Base-by-base conservation (phyloP, 2,329 filamentous ascomycete species). In the Phyllosticta citribraziliensis region DNA sequence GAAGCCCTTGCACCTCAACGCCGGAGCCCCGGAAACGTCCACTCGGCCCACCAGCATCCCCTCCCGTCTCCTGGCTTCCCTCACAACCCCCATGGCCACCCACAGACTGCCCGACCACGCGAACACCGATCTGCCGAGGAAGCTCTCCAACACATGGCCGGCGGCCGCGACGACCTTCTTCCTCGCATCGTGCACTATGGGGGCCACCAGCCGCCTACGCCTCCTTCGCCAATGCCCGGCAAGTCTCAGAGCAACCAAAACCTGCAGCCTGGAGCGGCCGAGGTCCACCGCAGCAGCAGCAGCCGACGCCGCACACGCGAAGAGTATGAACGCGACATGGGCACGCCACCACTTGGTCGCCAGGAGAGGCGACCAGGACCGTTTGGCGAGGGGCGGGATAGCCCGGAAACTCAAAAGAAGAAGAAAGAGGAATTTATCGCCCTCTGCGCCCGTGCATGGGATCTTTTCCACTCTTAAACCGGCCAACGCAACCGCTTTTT, bases 61-160 rank as follows among this genome's bases (percentile, higher is more conserved):
- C 78, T 94, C 61, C 84, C 89, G 0, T 96, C 91, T 1, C 92
- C 91, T 1, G 83, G 87, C 63, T 89, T 91, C 66, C 85, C 86
- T 27, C 83, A 80, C 60, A 74, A 74, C 47, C 71, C 78, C 62
- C 68, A 79, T 65, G 64, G 73, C 20, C 75, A 76, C 55, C 75
- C 54, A 3, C 55, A 57, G 30, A 78, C 8, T 83, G 70, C 73
- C 20, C 85, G 93, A 63, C 80, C 86, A 11, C 84, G 93, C 62
- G 94, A 97, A 71, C 97, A 96, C 75, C 89, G 91, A 68, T 97
- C 93, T 3, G 94, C 94, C 12, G 94, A 99, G 73, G 94, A 99
- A 72, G 94, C 91, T 2, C 92, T 97, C 63, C 89, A 90, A 62
- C 90, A 94, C 65, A 76, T 99, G 64, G 87, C 92, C 5, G 92